phyloP scores from a whole-genome alignment of 2,329 filamentous ascomycete genomes.

The Ustilaginoidea virens region DNA sequence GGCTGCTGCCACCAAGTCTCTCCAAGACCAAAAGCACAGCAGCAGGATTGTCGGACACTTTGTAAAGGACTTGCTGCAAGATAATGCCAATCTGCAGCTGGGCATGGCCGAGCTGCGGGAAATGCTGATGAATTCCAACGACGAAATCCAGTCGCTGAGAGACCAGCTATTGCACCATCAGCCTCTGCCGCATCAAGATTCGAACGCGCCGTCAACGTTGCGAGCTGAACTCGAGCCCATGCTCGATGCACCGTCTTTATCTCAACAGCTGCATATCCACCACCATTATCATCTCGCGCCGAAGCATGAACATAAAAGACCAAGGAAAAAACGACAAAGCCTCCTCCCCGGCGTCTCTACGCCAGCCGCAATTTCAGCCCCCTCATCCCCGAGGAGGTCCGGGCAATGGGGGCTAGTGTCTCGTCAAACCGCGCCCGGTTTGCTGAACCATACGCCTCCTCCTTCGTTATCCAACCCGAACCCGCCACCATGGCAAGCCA shows the following conservation, averaged over 20 bases:
- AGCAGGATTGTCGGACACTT: conserved; percentile 82
- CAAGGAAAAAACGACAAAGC: conserved; percentile 57
- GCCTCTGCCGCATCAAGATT: conserved; percentile 32
- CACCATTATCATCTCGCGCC: conserved; percentile 74
- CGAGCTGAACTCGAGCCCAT: conserved; percentile 53
- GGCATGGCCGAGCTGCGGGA: conserved; percentile 84
- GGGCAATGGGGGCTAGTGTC: conserved; percentile 21
- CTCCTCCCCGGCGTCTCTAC: conserved; percentile 47
- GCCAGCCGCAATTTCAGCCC: conserved; percentile 26
- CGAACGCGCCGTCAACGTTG: conserved; percentile 36
- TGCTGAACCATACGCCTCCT: conserved; percentile 28
- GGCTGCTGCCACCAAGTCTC: conserved; percentile 54
- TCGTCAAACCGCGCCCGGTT: conserved; percentile 22
- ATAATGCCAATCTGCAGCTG: conserved; percentile 86
- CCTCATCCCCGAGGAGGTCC: conserved; percentile 21
- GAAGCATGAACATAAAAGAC: conserved; percentile 44
- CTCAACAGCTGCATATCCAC: conserved; percentile 78
- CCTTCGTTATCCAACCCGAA: conserved; percentile 25
- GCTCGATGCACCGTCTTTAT: conserved; percentile 20
- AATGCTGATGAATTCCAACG: conserved; percentile 80
- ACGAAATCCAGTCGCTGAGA: conserved; percentile 77
- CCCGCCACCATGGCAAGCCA: conserved; percentile 37
- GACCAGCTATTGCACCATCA: conserved; percentile 73
- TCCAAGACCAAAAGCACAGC: conserved; percentile 41
- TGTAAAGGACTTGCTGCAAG: conserved; percentile 85